Percentiles rank a stretch among this genome's conserved stretches.
Conservation (phyloP, 352 stramenopile species). For the Hyaloperonospora arabidopsidis region DNA sequence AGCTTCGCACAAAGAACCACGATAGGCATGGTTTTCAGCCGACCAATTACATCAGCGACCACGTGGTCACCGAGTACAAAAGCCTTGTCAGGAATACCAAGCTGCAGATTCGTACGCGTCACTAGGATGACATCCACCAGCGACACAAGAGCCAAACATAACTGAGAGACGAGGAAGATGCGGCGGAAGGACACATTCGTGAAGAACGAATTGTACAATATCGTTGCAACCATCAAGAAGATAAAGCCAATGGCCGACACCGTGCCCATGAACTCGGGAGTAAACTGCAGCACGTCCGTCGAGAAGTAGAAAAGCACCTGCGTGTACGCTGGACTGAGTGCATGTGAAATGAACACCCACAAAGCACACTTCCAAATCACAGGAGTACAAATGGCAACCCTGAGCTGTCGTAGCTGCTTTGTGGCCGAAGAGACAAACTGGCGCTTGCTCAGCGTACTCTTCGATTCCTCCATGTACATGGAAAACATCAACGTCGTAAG, state of each 20-base stretch:
- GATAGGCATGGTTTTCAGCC: slow-evolving; percentile 87
- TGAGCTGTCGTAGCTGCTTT: slow-evolving; percentile 56
- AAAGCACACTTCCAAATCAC: slow-evolving; percentile 92
- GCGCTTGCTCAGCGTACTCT: slow-evolving; percentile 30
- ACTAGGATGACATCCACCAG: slow-evolving; percentile 84
- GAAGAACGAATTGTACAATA: slow-evolving; percentile 83
- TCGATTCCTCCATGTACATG: slow-evolving; percentile 81
- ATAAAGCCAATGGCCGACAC: slow-evolving; percentile 73
- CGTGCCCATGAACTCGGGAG: slow-evolving; percentile 91
- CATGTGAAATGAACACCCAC: slow-evolving; percentile 93
- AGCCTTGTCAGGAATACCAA: slow-evolving; percentile 91
- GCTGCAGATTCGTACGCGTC: slow-evolving; percentile 85
- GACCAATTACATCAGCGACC: slow-evolving; percentile 76
- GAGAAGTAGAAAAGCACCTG: slow-evolving; percentile 94
- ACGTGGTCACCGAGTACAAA: slow-evolving; percentile 95
- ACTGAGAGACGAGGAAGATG: slow-evolving; percentile 87
- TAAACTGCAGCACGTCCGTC: slow-evolving; percentile 92
- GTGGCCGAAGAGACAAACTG: slow-evolving; percentile 49
- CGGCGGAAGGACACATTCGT: slow-evolving; percentile 88
- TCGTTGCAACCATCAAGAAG: slow-evolving; percentile 72
- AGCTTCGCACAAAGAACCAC: slow-evolving; percentile 92
- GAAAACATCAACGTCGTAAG: slow-evolving; percentile 87
- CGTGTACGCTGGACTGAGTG: slow-evolving; percentile 89
- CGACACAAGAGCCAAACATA: slow-evolving; percentile 62
- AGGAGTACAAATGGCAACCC: slow-evolving; percentile 70